phyloP scores from a whole-genome alignment of 192 early-diverging fungal species.

The Allomyces macrogynus region DNA sequence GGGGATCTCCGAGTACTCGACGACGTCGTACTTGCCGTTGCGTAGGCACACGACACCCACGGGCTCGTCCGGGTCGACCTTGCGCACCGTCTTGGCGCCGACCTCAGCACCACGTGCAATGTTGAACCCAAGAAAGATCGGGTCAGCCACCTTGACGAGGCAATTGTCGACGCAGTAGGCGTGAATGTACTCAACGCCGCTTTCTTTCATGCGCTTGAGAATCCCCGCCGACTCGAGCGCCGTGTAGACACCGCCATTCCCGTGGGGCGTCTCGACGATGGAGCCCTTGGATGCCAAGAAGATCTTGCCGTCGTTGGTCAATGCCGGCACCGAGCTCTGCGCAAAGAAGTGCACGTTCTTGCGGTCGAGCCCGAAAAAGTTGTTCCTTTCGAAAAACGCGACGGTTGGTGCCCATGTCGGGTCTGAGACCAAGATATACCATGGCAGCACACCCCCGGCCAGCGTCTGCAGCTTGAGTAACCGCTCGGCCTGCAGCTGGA shows the following conservation, averaged over 20 bases:
- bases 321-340: conserved; percentile 86
- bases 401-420: conserved; percentile 69
- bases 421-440: conserved; percentile 96
- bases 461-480: conserved; percentile 66
- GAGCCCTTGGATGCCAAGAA: conserved; percentile 53
- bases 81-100: conserved; percentile 87
- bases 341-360: conserved; percentile 88
- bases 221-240: conserved; percentile 68
- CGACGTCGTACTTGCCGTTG: conserved; percentile 61
- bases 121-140: conserved; percentile 86
- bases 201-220: conserved; percentile 51
- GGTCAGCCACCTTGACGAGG: conserved; percentile 87
- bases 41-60: conserved; percentile 90
- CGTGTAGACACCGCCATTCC: conserved; percentile 90
- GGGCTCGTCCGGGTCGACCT: conserved; percentile 61
- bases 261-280: conserved; percentile 68
- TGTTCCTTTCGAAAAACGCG: conserved; percentile 51
- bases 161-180: conserved; percentile 97
- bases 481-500: conserved; percentile 87
- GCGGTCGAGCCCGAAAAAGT: conserved; percentile 69
- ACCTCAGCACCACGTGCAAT: conserved; percentile 73
- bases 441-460: conserved; percentile 53
- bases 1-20: conserved; percentile 94
- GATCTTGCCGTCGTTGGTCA: conserved; percentile 77
- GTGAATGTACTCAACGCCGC: conserved; percentile 75